These are phyloP conservation scores for Datura wrightii DNA, from an alignment of 257 asterid genomes.

Conservation along the genomic window DNA sequence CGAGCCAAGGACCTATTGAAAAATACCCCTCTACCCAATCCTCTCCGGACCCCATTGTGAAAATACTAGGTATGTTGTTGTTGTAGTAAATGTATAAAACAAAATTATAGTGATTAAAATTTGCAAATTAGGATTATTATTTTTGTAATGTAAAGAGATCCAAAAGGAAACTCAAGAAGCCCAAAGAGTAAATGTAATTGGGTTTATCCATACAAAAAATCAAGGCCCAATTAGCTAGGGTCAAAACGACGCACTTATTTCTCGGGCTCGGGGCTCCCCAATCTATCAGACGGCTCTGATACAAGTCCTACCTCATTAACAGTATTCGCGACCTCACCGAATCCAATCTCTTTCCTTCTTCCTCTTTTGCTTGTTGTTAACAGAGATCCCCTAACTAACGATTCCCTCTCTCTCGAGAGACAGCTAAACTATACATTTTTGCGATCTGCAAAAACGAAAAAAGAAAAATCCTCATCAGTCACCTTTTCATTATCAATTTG, in stretches of 20 bases:
- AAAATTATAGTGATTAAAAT: too few relatives aligned
- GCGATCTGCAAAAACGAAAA: neutral
- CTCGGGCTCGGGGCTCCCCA: neutral
- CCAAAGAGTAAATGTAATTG: neutral
- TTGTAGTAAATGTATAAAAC: too few relatives aligned
- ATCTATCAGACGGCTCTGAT: neutral
- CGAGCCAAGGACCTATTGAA: too few relatives aligned
- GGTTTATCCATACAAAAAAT: neutral
- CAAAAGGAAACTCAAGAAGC: neutral
- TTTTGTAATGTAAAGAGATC: neutral
- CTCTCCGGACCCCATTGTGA: too few relatives aligned
- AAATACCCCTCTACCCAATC: too few relatives aligned
- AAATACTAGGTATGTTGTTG: too few relatives aligned
- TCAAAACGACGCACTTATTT: neutral
- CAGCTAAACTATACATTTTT: neutral
- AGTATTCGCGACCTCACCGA: neutral
- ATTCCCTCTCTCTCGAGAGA: neutral
- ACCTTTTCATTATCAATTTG: neutral
- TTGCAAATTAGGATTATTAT: too few relatives aligned
- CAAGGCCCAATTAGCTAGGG: neutral
- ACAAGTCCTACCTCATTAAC: neutral
- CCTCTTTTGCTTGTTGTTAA: neutral
- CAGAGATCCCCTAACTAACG: conserved; percentile 27
- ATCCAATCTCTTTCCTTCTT: neutral
- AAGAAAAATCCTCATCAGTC: neutral